Evolutionary conservation across 2,329 filamentous ascomycete genomes (phyloP), one percentile per base, ranked within the genome.

Genomic region (Sporothrix luriei): DNA sequence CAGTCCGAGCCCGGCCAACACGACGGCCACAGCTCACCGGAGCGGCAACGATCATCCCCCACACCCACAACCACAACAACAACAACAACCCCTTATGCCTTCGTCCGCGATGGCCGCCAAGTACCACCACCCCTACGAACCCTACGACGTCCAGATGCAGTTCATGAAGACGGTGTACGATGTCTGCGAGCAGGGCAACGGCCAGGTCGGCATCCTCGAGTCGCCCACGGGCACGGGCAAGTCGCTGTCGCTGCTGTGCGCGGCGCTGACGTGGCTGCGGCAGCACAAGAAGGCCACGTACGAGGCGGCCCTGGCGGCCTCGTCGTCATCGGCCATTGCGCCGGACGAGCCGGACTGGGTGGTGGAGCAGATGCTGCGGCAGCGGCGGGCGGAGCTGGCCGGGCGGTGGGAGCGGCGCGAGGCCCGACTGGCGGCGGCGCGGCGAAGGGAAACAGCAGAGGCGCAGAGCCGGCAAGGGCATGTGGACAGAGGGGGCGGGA

Each of bases 181-280:
- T 65, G 92, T 93, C 71, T 86, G 97, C 33, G 89, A 96, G 74
- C 76, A 76, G 29, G 86, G 86, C 4, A 79, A 90, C 54, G 90
- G 91, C 10, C 92, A 94, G 76, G 84, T 97, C 61, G 94, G 92
- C 40, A 93, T 97, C 55, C 89, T 97, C 59, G 94, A 97, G 77
- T 97, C 92, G 59, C 94, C 94, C n/a, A 97, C 94, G 54, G 94
- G 94, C 78, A 91, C 88, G 72, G 94, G 94, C 57, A 97, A 97
- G 84, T 97, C 94, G 1, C 80, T 97, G 57, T 97, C 94, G 73
- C 84, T 97, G 38, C 95, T 97, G 72, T 97, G 94, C 77, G 91
- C 90, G 52, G 90, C 93, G 6, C 79, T 97, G 75, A 97, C 93
- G 2, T 97, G 94, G 94, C 83, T 97, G n/a, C 89, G 94, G 62